phyloP scores from a whole-genome alignment of 2,329 filamentous ascomycete species.

The Aspergillus floridensis region DNA sequence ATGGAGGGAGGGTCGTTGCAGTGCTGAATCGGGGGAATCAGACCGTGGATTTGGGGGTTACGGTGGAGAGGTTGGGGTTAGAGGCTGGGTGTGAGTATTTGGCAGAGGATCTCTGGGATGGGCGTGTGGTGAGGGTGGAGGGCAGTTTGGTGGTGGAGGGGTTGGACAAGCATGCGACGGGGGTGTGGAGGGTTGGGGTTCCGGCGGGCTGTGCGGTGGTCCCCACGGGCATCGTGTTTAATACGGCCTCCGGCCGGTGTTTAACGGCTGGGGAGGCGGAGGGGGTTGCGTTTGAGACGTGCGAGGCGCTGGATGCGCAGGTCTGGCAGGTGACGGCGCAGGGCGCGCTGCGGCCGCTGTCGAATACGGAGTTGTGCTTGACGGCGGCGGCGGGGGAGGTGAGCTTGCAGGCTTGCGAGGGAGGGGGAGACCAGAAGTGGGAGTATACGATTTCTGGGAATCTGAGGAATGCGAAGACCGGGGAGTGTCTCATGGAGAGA shows the following conservation, averaged over 20 bases:
- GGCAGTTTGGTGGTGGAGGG: slow-evolving; percentile 25
- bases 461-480: slow-evolving; percentile 35
- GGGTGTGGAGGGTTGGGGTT: slow-evolving; percentile 45
- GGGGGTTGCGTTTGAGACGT: slow-evolving; percentile 35
- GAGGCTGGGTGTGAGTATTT: slow-evolving; percentile 26
- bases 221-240: slow-evolving; percentile 52
- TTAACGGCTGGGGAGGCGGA: slow-evolving; percentile 35
- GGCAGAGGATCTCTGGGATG: slow-evolving; percentile 48
- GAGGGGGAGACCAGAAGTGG: slow-evolving; percentile 39
- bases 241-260: slow-evolving; percentile 47
- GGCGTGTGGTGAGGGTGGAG: slow-evolving; percentile 26
- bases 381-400: slow-evolving; percentile 19
- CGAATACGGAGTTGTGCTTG: slow-evolving; percentile 35
- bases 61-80: slow-evolving; percentile 40
- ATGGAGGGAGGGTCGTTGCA: slow-evolving; percentile 49
- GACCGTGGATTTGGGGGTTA: slow-evolving; percentile 30
- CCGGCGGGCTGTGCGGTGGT: slow-evolving; percentile 27
- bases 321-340: slow-evolving; percentile 41
- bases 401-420: slow-evolving; percentile 15
- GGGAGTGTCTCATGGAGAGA: slow-evolving; percentile 42
- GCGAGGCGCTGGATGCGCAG: slow-evolving; percentile 33
- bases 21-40: slow-evolving; percentile 45
- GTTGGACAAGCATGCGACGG: slow-evolving; percentile 42
- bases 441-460: slow-evolving; percentile 47
- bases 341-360: slow-evolving; percentile 41